Conservation (phyloP, 2,329 filamentous ascomycete species). For the Penicillium polonicum region DNA sequence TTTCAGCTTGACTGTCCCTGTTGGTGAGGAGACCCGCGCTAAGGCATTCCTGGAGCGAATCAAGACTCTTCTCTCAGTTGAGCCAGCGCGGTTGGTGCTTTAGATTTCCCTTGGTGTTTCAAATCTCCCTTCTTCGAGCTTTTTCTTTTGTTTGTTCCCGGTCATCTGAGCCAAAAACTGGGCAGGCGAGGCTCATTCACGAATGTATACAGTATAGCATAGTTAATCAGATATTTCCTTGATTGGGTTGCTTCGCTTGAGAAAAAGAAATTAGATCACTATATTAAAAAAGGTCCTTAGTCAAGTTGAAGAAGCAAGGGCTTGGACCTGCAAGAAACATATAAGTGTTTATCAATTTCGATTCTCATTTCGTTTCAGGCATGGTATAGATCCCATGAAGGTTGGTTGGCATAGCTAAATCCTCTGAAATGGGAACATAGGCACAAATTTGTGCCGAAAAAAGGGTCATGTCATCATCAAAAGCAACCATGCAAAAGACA, state of each 20-base stretch:
- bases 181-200: conserved; percentile 12
- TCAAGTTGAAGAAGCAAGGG: too few species aligned
- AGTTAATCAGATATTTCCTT: conserved; percentile 26
- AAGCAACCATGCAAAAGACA: conserved; percentile 10
- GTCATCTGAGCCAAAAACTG: conserved; percentile 14
- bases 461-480: conserved; percentile 34
- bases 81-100: conserved; percentile 71
- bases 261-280: neutral
- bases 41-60: conserved; percentile 79
- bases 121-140: conserved; percentile 13
- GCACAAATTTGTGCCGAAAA: neutral
- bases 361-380: neutral
- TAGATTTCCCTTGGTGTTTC: conserved; percentile 29
- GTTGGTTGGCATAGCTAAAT: neutral
- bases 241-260: conserved; percentile 11
- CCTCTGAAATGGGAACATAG: neutral
- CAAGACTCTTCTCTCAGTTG: conserved; percentile 77
- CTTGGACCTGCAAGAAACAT: neutral
- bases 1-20: conserved; percentile 77
- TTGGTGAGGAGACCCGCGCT: conserved; percentile 78
- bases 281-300: too few species aligned
- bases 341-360: neutral
- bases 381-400: neutral
- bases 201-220: conserved; percentile 31
- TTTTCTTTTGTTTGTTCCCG: conserved; percentile 19